These are phyloP conservation scores for Neonectria ditissima DNA, from an alignment of 2,329 filamentous ascomycete genomes.

Conservation along the genomic window DNA sequence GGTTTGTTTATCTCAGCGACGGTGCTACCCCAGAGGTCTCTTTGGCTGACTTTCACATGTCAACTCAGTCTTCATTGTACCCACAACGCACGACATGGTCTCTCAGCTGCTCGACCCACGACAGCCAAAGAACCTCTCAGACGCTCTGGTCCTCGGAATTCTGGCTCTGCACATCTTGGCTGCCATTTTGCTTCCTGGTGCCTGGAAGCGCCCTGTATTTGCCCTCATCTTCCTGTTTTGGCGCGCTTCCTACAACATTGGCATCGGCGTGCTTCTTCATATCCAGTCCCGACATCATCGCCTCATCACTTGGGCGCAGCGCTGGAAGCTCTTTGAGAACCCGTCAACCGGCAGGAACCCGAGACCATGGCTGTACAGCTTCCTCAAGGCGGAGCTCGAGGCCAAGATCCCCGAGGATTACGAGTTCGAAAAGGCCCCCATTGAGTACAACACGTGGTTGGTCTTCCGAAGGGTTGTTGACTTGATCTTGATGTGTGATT, in stretches of 20 bases:
- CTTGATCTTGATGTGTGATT: slow-evolving; percentile 98
- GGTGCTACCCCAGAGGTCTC: slow-evolving; percentile 22
- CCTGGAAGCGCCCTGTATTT: slow-evolving; percentile 80
- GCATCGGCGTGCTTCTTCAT: slow-evolving; percentile 90
- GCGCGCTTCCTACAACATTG: slow-evolving; percentile 91
- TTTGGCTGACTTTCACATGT: slow-evolving; percentile 41
- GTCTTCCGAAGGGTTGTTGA: slow-evolving; percentile 96
- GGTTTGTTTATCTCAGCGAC: slow-evolving; percentile 68
- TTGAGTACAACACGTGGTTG: slow-evolving; percentile 99
- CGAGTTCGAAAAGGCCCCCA: slow-evolving; percentile 88
- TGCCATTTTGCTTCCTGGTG: slow-evolving; percentile 78
- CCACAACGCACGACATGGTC: slow-evolving; percentile 98
- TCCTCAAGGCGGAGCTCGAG: slow-evolving; percentile 91
- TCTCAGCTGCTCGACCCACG: slow-evolving; percentile 94
- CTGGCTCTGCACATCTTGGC: slow-evolving; percentile 79
- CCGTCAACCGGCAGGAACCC: slow-evolving; percentile 85
- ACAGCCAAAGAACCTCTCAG: slow-evolving; percentile 94
- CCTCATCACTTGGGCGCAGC: slow-evolving; percentile 87
- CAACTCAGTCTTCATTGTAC: slow-evolving; percentile 87
- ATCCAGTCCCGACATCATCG: slow-evolving; percentile 91
- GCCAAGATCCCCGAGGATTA: slow-evolving; percentile 96
- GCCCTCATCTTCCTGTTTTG: slow-evolving; percentile 90
- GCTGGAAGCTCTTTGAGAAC: slow-evolving; percentile 86
- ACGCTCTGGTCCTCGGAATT: slow-evolving; percentile 82
- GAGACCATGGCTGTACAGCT: slow-evolving; percentile 81